Evolutionary conservation across 2,329 filamentous ascomycete species (phyloP), one percentile per base, ranked within the genome.

Genomic region (Mycosphaerella sp.): DNA sequence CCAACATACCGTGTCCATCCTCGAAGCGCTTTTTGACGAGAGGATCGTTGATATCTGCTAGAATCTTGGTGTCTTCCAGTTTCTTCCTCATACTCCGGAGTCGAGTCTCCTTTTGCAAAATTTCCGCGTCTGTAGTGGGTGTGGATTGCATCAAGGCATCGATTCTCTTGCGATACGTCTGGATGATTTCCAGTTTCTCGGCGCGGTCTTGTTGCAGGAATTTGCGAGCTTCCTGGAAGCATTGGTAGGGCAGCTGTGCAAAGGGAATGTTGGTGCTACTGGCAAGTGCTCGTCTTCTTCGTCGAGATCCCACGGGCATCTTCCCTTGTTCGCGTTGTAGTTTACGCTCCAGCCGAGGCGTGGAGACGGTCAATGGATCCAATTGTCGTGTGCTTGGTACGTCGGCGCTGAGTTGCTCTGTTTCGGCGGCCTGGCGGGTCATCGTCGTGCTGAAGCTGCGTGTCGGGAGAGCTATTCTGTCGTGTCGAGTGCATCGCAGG

Each of bases 41-140:
- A 0, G 93, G 93, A 68, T 97, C 93, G 70, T 97, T 97, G 72
- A 95, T 90, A 68, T 98, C 93, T 23, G 90, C 91, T 58, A 87
- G 74, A 39, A 98, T 85, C 80, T 96, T 95, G 68, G 95, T 76
- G 51, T 84, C 72, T 68, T 95, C 86, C 52, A 96, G 68, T 64
- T 89, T 76, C 61, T 80, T 76, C 66, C 81, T 77, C 83, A 96
- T 81, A 62, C 84, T 86, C 44, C 75, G 74, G 57, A 97, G 66
- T 60, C 81, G 80, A 55, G 76, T 78, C 66, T 87, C 80, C 73
- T 89, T 88, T 45, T 58, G 59, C 48, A 45, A 39, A 49, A 61
- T 48, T 36, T 66, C 64, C 34, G 60, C 52, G 56, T 66, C 63
- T 12, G 59, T 60, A 11, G 62, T 64, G 1, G 57, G 63, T 11